A percentile compares a stretch with the other conserved stretches of the same genome.
Evolutionary conservation across 352 stramenopile species (phyloP).

Genomic region (Pythium oligandrum): DNA sequence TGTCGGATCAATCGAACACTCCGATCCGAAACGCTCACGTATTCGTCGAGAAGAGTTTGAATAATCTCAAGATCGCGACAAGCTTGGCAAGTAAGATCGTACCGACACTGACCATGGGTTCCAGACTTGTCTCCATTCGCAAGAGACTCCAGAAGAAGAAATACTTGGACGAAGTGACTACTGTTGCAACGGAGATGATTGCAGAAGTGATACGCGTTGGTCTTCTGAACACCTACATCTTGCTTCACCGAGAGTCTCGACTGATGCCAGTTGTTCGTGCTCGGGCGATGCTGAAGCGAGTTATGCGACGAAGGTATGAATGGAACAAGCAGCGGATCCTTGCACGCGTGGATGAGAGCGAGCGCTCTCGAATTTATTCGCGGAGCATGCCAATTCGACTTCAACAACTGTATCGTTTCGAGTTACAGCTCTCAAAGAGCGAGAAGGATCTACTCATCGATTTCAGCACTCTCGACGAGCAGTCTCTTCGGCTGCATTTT

Average conservation of each 20-base stretch:
- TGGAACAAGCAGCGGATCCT: slow-evolving; percentile 35
- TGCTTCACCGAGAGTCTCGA: slow-evolving; percentile 33
- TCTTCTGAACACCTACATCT: slow-evolving; percentile 26
- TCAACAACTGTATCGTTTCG: slow-evolving; percentile 27
- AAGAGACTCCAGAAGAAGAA: slow-evolving; percentile 51
- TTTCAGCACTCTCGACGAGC: slow-evolving; percentile 20
- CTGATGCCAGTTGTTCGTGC: slow-evolving; percentile 40
- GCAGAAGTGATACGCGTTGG: slow-evolving; percentile 27
- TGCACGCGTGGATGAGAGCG: slow-evolving; percentile 44
- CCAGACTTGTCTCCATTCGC: slow-evolving; percentile 53
- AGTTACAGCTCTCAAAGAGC: slow-evolving; percentile 36
- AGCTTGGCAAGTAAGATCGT: slow-evolving; percentile 60
- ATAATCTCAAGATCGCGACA: slow-evolving; percentile 29
- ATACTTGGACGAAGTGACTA: slow-evolving; percentile 24
- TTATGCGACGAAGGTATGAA: slow-evolving; percentile 47
- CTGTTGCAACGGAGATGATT: slow-evolving; percentile 25
- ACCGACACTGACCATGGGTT: slow-evolving; percentile 59
- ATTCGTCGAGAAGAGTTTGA: slow-evolving; percentile 53
- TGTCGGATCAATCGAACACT: slow-evolving; percentile 46
- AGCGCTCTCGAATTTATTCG: slow-evolving; percentile 52
- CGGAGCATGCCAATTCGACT: slow-evolving; percentile 40
- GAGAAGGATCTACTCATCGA: slow-evolving; percentile 47
- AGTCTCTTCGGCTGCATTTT: slow-evolving; percentile 10
- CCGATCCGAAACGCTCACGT: slow-evolving; percentile 44
- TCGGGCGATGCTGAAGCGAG: slow-evolving; percentile 33